These are phyloP conservation scores for Periconia digitata DNA, from an alignment of 2,329 filamentous ascomycete genomes.

Conservation along the genomic window DNA sequence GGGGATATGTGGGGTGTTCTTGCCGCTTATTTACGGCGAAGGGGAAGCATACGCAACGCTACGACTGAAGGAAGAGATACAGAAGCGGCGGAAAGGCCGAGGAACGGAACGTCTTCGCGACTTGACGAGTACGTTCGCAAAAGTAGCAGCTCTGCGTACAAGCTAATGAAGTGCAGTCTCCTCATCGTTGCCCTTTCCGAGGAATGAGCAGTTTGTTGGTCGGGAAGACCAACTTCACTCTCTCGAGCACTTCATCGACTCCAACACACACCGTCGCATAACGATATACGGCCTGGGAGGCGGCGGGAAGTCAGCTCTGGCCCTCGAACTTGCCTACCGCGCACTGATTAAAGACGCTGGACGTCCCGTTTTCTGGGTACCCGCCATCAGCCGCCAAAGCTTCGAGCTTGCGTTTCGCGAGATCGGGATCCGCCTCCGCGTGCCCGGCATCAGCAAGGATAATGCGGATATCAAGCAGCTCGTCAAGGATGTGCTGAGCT, in stretches of 20 bases:
- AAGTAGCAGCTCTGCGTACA: slow-evolving; percentile 3
- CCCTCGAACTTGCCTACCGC: slow-evolving; percentile 45
- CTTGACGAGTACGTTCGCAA: slow-evolving; percentile 9
- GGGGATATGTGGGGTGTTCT: slow-evolving; percentile 23
- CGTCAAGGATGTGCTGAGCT: slow-evolving; percentile 39
- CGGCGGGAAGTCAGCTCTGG: slow-evolving; percentile 22
- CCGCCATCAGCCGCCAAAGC: slow-evolving; percentile 18
- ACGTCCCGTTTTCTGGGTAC: slow-evolving; percentile 19
- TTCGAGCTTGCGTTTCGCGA: slow-evolving; percentile 23
- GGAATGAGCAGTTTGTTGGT: slow-evolving; percentile 16
- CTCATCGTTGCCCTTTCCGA: slow-evolving; percentile 12
- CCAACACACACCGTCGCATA: slow-evolving; percentile 10
- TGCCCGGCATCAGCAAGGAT: slow-evolving; percentile 23
- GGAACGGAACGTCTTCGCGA: slow-evolving; percentile 8
- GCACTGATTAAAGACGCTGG: slow-evolving; percentile 20
- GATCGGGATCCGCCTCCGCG: slow-evolving; percentile 12
- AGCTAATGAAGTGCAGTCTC: slow-evolving; percentile 13
- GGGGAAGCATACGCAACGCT: slow-evolving; percentile 17
- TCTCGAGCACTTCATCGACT: slow-evolving; percentile 8
- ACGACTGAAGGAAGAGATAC: slow-evolving; percentile 17
- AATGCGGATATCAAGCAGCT: slow-evolving; percentile 41
- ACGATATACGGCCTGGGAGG: slow-evolving; percentile 19
- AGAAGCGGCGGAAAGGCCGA: slow-evolving; percentile 12
- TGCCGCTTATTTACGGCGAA: slow-evolving; percentile 20
- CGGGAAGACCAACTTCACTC: slow-evolving; percentile 14